Conservation (phyloP, 768 basidiomycete species). For the Myochromella boudieri region DNA sequence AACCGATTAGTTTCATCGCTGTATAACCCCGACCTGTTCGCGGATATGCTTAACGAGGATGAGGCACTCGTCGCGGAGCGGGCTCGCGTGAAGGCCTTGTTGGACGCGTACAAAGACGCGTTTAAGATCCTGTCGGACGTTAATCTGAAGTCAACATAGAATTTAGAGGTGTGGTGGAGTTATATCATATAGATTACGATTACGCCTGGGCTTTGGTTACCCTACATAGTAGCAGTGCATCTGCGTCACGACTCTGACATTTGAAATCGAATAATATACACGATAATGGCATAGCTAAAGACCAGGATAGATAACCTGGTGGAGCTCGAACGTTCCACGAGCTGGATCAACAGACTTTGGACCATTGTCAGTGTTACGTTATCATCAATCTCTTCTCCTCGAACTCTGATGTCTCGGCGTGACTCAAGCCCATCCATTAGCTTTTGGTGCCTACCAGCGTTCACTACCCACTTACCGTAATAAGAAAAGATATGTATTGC, state of each 20-base stretch:
- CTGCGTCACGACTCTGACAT: slow-evolving; percentile 4
- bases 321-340: too few species aligned
- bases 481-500: too few species aligned
- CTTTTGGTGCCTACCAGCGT: too few species aligned
- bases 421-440: too few species aligned
- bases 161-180: slow-evolving; percentile 4
- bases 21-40: slow-evolving; percentile 93
- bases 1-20: slow-evolving; percentile 92
- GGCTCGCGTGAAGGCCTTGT: slow-evolving; percentile 86
- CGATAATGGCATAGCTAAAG: background rate
- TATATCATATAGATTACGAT: slow-evolving; percentile 19
- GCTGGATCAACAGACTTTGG: too few species aligned
- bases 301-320: too few species aligned
- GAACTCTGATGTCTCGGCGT: too few species aligned
- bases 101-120: slow-evolving; percentile 96
- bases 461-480: too few species aligned
- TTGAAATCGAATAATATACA: slow-evolving; percentile 1
- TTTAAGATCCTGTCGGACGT: slow-evolving; percentile 87
- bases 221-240: slow-evolving; percentile 7
- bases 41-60: slow-evolving; percentile 91
- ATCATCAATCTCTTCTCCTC: too few species aligned
- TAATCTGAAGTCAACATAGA: slow-evolving; percentile 63
- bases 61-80: slow-evolving; percentile 93
- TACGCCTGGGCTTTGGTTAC: slow-evolving; percentile 13
- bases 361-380: too few species aligned